phyloP scores from a whole-genome alignment of 73 alveolate species.

The Stentor coeruleus region DNA sequence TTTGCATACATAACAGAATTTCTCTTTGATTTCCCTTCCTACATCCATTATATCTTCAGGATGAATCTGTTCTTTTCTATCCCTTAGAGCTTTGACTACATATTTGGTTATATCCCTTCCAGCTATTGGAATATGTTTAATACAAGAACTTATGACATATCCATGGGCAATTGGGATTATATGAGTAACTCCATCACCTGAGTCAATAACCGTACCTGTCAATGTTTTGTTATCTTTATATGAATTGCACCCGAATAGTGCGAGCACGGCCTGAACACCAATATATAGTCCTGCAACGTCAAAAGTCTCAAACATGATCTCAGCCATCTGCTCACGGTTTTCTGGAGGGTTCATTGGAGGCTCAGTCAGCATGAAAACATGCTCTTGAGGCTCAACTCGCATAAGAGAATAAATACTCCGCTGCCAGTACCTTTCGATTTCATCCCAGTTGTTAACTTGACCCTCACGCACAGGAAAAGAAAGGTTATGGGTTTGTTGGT shows the following conservation, averaged over 20 bases:
- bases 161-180: constrained; percentile 94
- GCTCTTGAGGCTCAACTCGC: constrained; percentile 89
- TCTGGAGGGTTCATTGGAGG: constrained; percentile 99
- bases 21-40: constrained; percentile 84
- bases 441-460: constrained; percentile 92
- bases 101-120: constrained; percentile 91
- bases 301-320: constrained; percentile 91
- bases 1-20: constrained; percentile 77
- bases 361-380: constrained; percentile 92
- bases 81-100: constrained; percentile 64
- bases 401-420: constrained; percentile 69
- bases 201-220: constrained; percentile 96
- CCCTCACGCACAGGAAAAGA: constrained; percentile 76
- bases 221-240: constrained; percentile 52
- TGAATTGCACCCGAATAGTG: constrained; percentile 78
- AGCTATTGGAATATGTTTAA: constrained; percentile 97
- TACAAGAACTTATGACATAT: constrained; percentile 90
- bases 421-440: constrained; percentile 98
- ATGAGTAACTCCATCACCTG: constrained; percentile 97
- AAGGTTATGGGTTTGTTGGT: constrained; percentile 59
- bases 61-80: constrained; percentile 85
- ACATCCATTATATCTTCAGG: constrained; percentile 85
- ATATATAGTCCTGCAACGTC: constrained; percentile 93
- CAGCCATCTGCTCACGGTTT: constrained; percentile 98
- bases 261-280: constrained; percentile 96